Evolutionary conservation across 1,284 basidiomycete genomes (phyloP).

Genomic region (Ustilago bromivora): DNA sequence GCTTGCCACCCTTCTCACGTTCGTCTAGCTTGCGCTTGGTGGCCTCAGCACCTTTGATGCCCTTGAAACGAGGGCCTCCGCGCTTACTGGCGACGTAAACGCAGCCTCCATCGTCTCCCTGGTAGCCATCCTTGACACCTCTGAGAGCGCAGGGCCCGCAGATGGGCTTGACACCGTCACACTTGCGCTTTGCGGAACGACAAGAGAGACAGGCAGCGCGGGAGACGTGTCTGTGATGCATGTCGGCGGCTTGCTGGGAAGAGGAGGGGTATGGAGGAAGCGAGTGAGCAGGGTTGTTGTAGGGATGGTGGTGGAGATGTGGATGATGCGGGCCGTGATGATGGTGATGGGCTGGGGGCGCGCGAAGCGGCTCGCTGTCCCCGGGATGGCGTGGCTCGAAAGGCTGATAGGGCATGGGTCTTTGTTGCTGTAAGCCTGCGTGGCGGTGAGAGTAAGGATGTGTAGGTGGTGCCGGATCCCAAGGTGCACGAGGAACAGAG

Average conservation of each 20-base stretch:
- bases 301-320: constrained; percentile 37
- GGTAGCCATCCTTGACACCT: constrained; percentile 51
- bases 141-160: constrained; percentile 57
- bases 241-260: constrained; percentile 27
- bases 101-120: constrained; percentile 53
- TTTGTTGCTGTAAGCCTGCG: constrained; percentile 20
- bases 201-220: constrained; percentile 61
- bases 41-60: constrained; percentile 55
- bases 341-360: constrained; percentile 16
- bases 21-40: constrained; percentile 54
- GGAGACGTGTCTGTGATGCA: constrained; percentile 50
- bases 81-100: constrained; percentile 59
- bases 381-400: constrained; percentile 25
- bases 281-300: constrained; percentile 11
- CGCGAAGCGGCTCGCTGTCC: constrained; percentile 29
- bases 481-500: constrained; percentile 10
- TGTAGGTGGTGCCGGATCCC: constrained; percentile 15
- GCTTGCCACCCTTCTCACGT: constrained; percentile 39
- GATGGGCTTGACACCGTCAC: constrained; percentile 57
- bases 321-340: constrained; percentile 29
- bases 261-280: constrained; percentile 25
- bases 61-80: constrained; percentile 63
- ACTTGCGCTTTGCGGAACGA: constrained; percentile 60
- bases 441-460: constrained; percentile 29
- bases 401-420: constrained; percentile 22